phyloP scores from a whole-genome alignment of 257 asterid genomes.

The Fraxinus quadrangulata region DNA sequence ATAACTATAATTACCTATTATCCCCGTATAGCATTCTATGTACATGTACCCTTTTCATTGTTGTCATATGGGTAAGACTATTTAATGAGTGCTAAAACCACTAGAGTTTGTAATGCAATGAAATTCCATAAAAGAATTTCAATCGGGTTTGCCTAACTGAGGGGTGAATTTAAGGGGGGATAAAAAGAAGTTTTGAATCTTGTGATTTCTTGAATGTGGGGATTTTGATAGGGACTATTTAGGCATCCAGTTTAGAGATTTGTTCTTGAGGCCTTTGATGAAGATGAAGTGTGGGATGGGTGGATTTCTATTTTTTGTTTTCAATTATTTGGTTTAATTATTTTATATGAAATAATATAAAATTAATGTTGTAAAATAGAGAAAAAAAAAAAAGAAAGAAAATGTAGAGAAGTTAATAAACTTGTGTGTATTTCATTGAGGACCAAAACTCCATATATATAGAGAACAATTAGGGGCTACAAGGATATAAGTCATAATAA shows the following conservation, averaged over 20 bases:
- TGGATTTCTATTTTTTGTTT: too few species aligned
- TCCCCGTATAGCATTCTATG: constrained; percentile 7
- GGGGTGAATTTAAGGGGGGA: neutral
- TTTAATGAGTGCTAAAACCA: constrained; percentile 27
- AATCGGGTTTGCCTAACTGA: constrained; percentile 1
- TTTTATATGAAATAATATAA: too few species aligned
- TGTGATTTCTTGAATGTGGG: constrained; percentile 27
- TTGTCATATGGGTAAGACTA: constrained; percentile 40
- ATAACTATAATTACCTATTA: constrained; percentile 11
- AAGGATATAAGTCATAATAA: too few species aligned
- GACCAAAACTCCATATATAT: too few species aligned
- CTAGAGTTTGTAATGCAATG: constrained; percentile 42
- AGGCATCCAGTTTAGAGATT: constrained; percentile 36
- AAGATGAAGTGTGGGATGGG: constrained; percentile 22
- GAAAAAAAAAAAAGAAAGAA: too few species aligned
- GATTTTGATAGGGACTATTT: constrained; percentile 11
- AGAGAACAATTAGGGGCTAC: too few species aligned
- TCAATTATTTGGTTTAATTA: too few species aligned
- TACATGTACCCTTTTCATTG: constrained; percentile 38
- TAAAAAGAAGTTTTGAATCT: constrained; percentile 1
- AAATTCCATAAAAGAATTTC: constrained; percentile 28
- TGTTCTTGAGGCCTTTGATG: constrained; percentile 21
- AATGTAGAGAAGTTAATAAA: too few species aligned
- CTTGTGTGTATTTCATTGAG: too few species aligned
- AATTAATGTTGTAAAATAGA: too few species aligned